Evolutionary conservation across 192 early-diverging fungal genomes (phyloP).

Genomic region (Pilobolus umbonatus): DNA sequence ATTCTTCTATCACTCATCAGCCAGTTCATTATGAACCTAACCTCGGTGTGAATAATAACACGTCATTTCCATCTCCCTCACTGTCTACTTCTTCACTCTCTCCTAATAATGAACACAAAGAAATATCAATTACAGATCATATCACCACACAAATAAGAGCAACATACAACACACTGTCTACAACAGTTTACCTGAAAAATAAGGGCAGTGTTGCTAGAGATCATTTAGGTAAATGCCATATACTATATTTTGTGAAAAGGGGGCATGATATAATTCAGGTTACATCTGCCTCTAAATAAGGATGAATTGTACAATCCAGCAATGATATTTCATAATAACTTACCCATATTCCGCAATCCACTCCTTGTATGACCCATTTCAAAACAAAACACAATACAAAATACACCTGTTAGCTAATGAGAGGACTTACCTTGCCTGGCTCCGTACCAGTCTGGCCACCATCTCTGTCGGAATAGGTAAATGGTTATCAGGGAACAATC

Average conservation of each 20-base stretch:
- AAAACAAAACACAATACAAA: neutral
- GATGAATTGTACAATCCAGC: too few species aligned
- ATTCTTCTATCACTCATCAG: too few species aligned
- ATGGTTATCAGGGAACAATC: neutral
- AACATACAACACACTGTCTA: constrained; percentile 1
- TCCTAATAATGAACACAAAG: too few species aligned
- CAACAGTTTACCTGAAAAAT: constrained; percentile 55
- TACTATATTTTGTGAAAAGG: neutral
- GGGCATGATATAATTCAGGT: neutral
- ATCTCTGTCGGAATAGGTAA: constrained; percentile 67
- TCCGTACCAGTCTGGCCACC: constrained; percentile 66
- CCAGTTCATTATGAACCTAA: too few species aligned
- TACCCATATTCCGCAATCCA: too few species aligned
- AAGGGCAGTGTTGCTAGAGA: constrained; percentile 75
- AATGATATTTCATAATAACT: too few species aligned
- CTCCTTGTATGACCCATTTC: too few species aligned
- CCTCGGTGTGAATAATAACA: too few species aligned
- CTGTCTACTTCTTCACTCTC: too few species aligned
- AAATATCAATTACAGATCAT: too few species aligned
- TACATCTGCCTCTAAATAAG: constrained; percentile 1
- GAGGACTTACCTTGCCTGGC: constrained; percentile 74
- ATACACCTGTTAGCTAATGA: constrained; percentile 56
- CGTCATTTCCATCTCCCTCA: too few species aligned
- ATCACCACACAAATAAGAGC: too few species aligned
- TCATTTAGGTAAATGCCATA: constrained; percentile 55